These are phyloP conservation scores for Arctium lappa DNA, from an alignment of 129 eudicot species.

Conservation along the genomic window DNA sequence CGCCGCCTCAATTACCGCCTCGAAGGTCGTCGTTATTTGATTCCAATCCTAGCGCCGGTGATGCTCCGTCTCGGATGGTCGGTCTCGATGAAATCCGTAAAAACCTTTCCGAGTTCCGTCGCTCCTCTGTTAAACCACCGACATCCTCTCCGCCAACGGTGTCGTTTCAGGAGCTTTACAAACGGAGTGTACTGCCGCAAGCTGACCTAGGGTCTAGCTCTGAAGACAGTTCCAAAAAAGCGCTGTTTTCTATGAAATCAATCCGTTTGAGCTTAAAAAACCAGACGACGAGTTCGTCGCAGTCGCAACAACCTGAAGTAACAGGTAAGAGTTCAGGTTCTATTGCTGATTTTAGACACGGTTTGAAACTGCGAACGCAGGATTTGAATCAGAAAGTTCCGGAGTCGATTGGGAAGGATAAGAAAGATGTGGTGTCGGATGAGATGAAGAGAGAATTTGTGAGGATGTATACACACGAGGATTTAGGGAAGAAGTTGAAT, in stretches of 20 bases:
- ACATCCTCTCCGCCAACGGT: background rate
- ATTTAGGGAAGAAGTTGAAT: slow-evolving; percentile 47
- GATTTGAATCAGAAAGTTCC: background rate
- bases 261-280: slow-evolving; percentile 28
- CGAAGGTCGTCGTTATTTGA: slow-evolving; percentile 1
- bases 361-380: slow-evolving; percentile 1
- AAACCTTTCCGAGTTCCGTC: slow-evolving; percentile 45
- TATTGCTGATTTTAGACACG: background rate
- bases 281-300: background rate
- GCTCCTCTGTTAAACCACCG: slow-evolving; percentile 25
- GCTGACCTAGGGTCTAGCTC: background rate
- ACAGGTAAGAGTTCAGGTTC: background rate
- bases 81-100: slow-evolving; percentile 34
- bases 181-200: background rate
- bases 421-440: background rate
- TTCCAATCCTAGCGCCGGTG: background rate
- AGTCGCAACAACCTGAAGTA: background rate
- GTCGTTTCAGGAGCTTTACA: slow-evolving; percentile 31
- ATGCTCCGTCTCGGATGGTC: background rate
- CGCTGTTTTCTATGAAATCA: background rate
- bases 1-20: background rate
- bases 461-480: slow-evolving; percentile 14
- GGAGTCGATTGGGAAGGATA: slow-evolving; percentile 7
- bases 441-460: slow-evolving; percentile 16
- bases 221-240: background rate